Conservation (phyloP, 768 basidiomycete species). For the Bullera alba region DNA sequence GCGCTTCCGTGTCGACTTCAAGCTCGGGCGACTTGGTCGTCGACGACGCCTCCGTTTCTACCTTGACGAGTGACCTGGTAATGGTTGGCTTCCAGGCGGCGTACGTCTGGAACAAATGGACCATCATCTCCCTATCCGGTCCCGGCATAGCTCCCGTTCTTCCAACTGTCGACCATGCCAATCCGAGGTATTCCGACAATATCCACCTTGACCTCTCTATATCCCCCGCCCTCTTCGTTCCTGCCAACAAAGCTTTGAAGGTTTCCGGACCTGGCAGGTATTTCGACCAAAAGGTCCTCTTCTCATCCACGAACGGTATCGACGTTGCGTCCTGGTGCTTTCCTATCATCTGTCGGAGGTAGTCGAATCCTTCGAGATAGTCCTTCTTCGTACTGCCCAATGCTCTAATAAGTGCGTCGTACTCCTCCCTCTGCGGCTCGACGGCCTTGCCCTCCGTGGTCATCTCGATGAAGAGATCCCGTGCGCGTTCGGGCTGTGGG, state of each 20-base stretch:
- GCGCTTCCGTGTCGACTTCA: not conserved
- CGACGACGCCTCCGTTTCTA: slow-evolving; percentile 5
- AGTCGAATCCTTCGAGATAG: slow-evolving; percentile 73
- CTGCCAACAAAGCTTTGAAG: slow-evolving; percentile 79
- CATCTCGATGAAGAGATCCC: slow-evolving; percentile 93
- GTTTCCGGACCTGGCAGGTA: slow-evolving; percentile 58
- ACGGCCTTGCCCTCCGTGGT: slow-evolving; percentile 58
- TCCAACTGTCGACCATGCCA: slow-evolving; percentile 4
- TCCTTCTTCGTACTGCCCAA: slow-evolving; percentile 58
- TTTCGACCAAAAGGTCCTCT: slow-evolving; percentile 43
- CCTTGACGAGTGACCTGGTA: slow-evolving; percentile 50
- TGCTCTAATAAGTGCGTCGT: slow-evolving; percentile 73
- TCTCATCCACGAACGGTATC: slow-evolving; percentile 31
- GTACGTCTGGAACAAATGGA: slow-evolving; percentile 80
- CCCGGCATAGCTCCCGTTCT: slow-evolving; percentile 8
- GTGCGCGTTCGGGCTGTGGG: slow-evolving; percentile 79
- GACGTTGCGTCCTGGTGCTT: slow-evolving; percentile 58
- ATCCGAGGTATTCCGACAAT: slow-evolving; percentile 68
- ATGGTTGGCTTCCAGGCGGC: slow-evolving; percentile 71
- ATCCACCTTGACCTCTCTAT: slow-evolving; percentile 79
- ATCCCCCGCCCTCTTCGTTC: slow-evolving; percentile 80
- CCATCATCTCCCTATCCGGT: slow-evolving; percentile 65
- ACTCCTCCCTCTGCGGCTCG: slow-evolving; percentile 61
- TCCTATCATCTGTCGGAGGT: slow-evolving; percentile 82
- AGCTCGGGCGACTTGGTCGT: slow-evolving; percentile 8